Evolutionary conservation across 116 monocot genomes (phyloP).

Genomic region (Dioscorea cayenensis): DNA sequence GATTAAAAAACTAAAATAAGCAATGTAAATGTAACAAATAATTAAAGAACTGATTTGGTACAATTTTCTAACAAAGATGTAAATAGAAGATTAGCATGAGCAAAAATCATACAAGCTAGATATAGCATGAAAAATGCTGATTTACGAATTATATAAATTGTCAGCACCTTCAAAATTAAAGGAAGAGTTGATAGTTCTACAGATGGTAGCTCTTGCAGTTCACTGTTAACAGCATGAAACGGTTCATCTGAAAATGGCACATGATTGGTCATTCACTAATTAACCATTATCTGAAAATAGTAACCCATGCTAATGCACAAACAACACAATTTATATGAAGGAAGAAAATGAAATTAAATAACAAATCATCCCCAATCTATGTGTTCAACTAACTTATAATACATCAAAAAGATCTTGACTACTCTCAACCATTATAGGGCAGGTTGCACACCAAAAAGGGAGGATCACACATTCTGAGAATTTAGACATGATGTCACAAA

Average conservation of each 20-base stretch:
- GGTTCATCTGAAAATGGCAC: constrained; percentile 46
- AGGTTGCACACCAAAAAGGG: too few species aligned
- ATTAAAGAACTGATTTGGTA: too few species aligned
- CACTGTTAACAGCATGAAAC: constrained; percentile 48
- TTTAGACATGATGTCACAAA: too few species aligned
- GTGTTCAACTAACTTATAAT: not conserved
- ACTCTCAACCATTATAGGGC: too few species aligned
- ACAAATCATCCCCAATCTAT: not conserved
- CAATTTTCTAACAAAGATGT: too few species aligned
- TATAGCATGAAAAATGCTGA: not conserved
- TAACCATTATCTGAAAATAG: not conserved
- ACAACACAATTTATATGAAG: not conserved
- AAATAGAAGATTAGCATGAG: too few species aligned
- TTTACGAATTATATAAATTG: not conserved
- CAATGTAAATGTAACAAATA: too few species aligned
- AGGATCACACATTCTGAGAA: too few species aligned
- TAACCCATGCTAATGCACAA: not conserved
- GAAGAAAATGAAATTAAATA: not conserved
- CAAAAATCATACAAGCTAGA: not conserved
- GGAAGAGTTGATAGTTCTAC: constrained; percentile 74
- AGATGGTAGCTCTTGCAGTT: constrained; percentile 59
- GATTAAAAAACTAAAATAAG: too few species aligned
- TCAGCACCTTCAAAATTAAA: constrained; percentile 64
- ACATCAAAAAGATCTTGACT: too few species aligned
- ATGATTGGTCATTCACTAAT: not conserved